These are phyloP conservation scores for Saccharomyces eubayanus DNA, from an alignment of 805 yeast species.

Conservation along the genomic window DNA sequence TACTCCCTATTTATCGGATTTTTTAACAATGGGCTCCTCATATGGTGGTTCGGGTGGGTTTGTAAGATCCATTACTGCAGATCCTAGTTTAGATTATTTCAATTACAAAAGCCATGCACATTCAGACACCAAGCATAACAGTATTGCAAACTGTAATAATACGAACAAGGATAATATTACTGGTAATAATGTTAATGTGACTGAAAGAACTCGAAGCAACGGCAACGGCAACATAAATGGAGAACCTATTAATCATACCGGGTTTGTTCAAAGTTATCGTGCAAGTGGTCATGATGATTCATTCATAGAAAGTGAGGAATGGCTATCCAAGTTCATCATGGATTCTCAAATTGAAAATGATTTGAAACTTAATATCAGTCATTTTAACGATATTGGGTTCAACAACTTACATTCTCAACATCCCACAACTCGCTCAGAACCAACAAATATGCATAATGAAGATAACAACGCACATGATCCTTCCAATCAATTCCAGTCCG, in stretches of 20 bases:
- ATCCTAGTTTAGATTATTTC: conserved; percentile 31
- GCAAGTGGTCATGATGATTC: neutral
- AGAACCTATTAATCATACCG: neutral
- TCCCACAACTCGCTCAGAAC: neutral
- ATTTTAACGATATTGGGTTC: conserved; percentile 53
- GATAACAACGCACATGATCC: neutral
- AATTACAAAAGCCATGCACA: conserved; percentile 22
- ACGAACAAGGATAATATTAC: neutral
- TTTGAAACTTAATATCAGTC: conserved; percentile 38
- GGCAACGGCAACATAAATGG: neutral
- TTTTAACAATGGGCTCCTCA: conserved; percentile 33
- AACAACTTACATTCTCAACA: conserved; percentile 1
- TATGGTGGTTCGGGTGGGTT: conserved; percentile 37
- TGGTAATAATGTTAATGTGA: neutral
- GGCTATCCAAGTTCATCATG: conserved; percentile 59
- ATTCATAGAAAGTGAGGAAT: conserved; percentile 26
- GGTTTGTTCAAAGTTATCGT: neutral
- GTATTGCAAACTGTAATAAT: neutral
- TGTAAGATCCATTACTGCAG: conserved; percentile 16
- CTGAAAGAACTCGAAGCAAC: neutral
- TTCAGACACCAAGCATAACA: conserved; percentile 9
- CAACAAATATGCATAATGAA: neutral
- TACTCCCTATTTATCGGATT: conserved; percentile 34
- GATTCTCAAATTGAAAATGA: conserved; percentile 19
- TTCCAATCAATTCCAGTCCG: neutral